These are phyloP conservation scores for Whalleya microplaca DNA, from an alignment of 2,329 filamentous ascomycete species.

Conservation along the genomic window DNA sequence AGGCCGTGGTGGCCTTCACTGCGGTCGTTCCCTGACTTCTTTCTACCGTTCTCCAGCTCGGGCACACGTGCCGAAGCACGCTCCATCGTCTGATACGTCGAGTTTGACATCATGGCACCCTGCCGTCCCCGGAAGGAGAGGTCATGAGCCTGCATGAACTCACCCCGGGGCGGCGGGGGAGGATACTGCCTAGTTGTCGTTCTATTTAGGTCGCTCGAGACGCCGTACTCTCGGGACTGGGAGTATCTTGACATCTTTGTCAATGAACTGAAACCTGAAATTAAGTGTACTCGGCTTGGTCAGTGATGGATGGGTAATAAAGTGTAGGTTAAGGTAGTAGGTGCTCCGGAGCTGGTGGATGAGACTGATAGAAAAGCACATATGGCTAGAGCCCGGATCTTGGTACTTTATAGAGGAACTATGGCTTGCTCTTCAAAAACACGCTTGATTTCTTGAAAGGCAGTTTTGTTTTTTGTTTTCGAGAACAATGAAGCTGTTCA, in stretches of 20 bases:
- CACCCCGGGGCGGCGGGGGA: constrained; percentile 1
- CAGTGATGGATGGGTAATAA: background rate
- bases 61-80: constrained; percentile 1
- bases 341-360: background rate
- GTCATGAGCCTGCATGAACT: constrained; percentile 25
- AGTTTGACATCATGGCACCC: background rate
- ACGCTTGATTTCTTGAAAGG: background rate
- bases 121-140: background rate
- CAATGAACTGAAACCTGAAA: background rate
- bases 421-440: background rate
- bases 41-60: constrained; percentile 3
- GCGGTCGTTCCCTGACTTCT: background rate
- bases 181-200: background rate
- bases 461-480: background rate
- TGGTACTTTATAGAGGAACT: background rate
- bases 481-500: background rate
- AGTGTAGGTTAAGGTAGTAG: background rate
- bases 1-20: background rate
- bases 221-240: background rate
- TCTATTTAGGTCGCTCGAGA: background rate
- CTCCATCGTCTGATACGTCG: constrained; percentile 7
- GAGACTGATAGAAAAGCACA: background rate
- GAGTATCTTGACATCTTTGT: constrained; percentile 17
- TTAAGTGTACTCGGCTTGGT: background rate
- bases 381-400: background rate